Evolutionary conservation across 208 protist genomes (phyloP).

Genomic region (Acanthamoeba castellanii): DNA sequence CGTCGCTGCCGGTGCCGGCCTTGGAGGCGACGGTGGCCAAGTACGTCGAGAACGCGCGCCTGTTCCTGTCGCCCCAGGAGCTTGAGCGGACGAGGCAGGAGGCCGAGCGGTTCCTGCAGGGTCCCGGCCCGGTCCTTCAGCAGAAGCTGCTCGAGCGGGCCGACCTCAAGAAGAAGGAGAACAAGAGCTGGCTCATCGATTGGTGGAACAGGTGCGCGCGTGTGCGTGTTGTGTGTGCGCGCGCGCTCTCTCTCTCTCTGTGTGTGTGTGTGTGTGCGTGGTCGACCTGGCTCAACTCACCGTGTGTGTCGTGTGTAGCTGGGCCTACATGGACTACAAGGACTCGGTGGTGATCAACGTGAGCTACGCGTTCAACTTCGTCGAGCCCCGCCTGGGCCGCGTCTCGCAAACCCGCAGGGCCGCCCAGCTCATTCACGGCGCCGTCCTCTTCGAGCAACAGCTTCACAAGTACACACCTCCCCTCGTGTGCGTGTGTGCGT

Average conservation of each 20-base stretch:
- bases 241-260: background rate
- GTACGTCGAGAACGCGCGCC: conserved; percentile 28
- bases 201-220: conserved; percentile 26
- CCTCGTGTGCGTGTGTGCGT: background rate
- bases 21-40: conserved; percentile 35
- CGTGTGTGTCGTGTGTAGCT: background rate
- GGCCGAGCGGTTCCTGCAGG: conserved; percentile 9
- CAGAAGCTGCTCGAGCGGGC: conserved; percentile 41
- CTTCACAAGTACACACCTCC: conserved; percentile 5
- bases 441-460: conserved; percentile 56
- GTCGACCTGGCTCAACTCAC: too few species aligned
- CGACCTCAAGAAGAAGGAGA: conserved; percentile 7
- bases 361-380: conserved; percentile 58
- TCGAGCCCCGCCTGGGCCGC: background rate
- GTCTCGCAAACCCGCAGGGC: background rate
- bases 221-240: background rate
- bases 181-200: conserved; percentile 63
- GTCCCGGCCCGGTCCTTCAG: background rate
- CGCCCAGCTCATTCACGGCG: conserved; percentile 41
- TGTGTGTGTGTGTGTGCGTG: background rate
- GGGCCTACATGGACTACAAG: conserved; percentile 70
- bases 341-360: conserved; percentile 58
- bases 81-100: conserved; percentile 4
- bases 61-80: conserved; percentile 24
- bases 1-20: conserved; percentile 12